Evolutionary conservation across 176 grass and related monocot species (phyloP).

Genomic region (Olyra latifolia): DNA sequence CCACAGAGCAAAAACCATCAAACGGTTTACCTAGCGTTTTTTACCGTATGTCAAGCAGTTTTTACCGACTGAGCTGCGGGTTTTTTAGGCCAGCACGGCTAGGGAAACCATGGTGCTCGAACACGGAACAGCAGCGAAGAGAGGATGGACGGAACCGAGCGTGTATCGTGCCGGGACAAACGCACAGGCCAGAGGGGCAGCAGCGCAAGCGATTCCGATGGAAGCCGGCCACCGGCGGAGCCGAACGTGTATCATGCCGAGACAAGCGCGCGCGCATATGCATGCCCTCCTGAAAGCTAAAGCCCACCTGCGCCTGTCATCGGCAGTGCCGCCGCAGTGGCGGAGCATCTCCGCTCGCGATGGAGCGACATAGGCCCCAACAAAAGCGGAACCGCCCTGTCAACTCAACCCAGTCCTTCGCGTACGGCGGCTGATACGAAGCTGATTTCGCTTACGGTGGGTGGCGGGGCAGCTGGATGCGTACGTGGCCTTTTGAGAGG

Average conservation of each 20-base stretch:
- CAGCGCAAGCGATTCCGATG: not conserved
- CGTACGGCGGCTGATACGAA: constrained; percentile 2
- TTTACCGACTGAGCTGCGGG: too few species aligned
- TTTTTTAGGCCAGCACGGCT: too few species aligned
- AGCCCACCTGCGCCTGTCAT: not conserved
- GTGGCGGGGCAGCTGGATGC: not conserved
- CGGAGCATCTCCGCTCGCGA: not conserved
- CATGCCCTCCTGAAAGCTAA: constrained; percentile 1
- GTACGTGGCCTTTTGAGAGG: not conserved
- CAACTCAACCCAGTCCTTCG: not conserved
- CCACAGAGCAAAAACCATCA: too few species aligned
- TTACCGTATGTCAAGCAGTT: too few species aligned
- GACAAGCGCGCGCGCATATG: too few species aligned
- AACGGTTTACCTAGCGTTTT: too few species aligned
- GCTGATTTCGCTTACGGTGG: not conserved
- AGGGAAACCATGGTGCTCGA: too few species aligned
- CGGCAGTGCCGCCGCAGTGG: not conserved
- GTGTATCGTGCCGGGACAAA: too few species aligned
- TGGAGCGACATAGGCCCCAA: constrained; percentile 4
- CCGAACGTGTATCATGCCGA: constrained; percentile 15
- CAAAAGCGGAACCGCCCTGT: constrained; percentile 3
- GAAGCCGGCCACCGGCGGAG: too few species aligned
- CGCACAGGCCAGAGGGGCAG: not conserved
- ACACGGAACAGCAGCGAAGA: too few species aligned
- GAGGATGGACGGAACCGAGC: too few species aligned